Conservation (phyloP, 768 basidiomycete genomes). For the Hydnum rufescens region DNA sequence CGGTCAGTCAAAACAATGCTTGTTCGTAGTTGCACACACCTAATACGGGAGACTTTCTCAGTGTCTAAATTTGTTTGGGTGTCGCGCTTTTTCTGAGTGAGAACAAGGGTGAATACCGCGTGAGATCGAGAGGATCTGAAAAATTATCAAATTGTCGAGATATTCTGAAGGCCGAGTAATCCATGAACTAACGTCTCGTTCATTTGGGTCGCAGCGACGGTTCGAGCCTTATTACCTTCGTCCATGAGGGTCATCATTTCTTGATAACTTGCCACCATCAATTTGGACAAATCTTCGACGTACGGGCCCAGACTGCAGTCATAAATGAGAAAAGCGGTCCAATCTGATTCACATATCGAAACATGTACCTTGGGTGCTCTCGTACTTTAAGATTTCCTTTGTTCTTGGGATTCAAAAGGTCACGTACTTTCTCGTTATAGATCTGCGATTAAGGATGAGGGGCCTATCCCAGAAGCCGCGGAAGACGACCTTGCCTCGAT, state of each 20-base stretch:
- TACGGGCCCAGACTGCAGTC: slow-evolving; percentile 57
- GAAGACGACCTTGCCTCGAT: slow-evolving; percentile 47
- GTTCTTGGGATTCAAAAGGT: slow-evolving; percentile 94
- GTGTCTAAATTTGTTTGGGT: slow-evolving; percentile 70
- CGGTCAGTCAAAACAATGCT: background rate
- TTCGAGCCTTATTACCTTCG: slow-evolving; percentile 96
- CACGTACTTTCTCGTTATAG: slow-evolving; percentile 95
- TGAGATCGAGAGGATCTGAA: slow-evolving; percentile 84
- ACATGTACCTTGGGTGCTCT: slow-evolving; percentile 64
- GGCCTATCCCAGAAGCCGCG: background rate
- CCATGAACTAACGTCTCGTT: slow-evolving; percentile 67
- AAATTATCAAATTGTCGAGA: background rate
- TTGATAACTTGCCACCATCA: slow-evolving; percentile 75
- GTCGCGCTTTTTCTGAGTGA: slow-evolving; percentile 85
- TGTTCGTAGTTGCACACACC: slow-evolving; percentile 28
- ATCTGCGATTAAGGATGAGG: slow-evolving; percentile 29
- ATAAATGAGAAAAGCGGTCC: background rate
- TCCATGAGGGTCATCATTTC: slow-evolving; percentile 99
- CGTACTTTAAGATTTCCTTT: slow-evolving; percentile 88
- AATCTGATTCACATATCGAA: background rate
- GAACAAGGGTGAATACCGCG: slow-evolving; percentile 88
- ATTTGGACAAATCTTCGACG: slow-evolving; percentile 90
- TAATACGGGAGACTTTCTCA: slow-evolving; percentile 98
- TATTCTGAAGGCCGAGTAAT: background rate
- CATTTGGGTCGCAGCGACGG: slow-evolving; percentile 98